Evolutionary conservation across 345 rosid species (phyloP).

Genomic region (Punica granatum): DNA sequence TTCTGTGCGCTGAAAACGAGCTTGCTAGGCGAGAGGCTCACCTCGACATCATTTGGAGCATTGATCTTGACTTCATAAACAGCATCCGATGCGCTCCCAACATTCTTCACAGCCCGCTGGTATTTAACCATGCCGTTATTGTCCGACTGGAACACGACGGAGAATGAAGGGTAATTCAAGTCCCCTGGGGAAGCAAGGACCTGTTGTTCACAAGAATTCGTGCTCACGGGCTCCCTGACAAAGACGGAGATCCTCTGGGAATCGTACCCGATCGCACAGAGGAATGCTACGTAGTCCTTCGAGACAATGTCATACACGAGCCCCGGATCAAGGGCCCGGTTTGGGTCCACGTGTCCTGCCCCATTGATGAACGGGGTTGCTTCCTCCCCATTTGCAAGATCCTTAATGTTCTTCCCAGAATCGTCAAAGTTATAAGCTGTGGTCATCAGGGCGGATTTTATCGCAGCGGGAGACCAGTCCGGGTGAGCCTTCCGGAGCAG

Average conservation of each 20-base stretch:
- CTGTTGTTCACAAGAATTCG: constrained; percentile 23
- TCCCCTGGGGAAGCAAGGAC: constrained; percentile 42
- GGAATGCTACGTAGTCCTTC: constrained; percentile 48
- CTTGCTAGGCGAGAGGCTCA: constrained; percentile 50
- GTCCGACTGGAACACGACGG: constrained; percentile 37
- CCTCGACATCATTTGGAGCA: constrained; percentile 47
- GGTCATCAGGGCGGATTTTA: constrained; percentile 70
- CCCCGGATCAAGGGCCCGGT: constrained; percentile 68
- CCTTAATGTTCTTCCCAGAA: constrained; percentile 49
- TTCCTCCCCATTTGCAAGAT: constrained; percentile 61
- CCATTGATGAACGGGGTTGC: constrained; percentile 67
- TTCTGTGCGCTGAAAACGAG: constrained; percentile 53
- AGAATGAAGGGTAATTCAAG: constrained; percentile 70
- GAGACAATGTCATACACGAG: constrained; percentile 64
- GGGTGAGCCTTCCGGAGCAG: constrained; percentile 56
- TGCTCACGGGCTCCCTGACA: constrained; percentile 32
- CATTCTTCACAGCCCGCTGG: constrained; percentile 60
- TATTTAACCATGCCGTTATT: constrained; percentile 30
- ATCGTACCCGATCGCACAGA: constrained; percentile 75
- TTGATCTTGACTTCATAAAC: constrained; percentile 52
- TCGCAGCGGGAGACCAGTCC: constrained; percentile 64
- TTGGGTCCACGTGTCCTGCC: constrained; percentile 87
- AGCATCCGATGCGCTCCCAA: constrained; percentile 44
- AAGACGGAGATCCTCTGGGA: constrained; percentile 46
- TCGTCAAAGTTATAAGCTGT: constrained; percentile 66